A percentile compares a stretch with the other conserved stretches of the same genome.
Evolutionary conservation across 768 basidiomycete species (phyloP).

Genomic region (Calocera cornea): DNA sequence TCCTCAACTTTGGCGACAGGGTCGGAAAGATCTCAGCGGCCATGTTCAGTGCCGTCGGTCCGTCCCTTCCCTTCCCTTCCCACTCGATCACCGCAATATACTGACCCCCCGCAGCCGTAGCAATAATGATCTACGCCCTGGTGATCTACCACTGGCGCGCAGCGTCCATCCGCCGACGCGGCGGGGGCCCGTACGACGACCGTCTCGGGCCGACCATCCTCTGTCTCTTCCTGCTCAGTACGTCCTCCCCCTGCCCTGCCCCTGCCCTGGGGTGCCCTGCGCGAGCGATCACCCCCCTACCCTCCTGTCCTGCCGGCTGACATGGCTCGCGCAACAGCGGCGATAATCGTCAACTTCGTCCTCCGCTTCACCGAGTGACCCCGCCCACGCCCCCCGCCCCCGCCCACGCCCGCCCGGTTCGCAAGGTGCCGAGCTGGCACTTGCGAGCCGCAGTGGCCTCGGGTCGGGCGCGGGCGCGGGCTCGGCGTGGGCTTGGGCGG

Average conservation of each 20-base stretch:
- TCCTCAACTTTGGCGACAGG: slow-evolving; percentile 97
- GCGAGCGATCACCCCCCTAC: too few species aligned
- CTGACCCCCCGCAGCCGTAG: slow-evolving; percentile 52
- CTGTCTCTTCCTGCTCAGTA: slow-evolving; percentile 69
- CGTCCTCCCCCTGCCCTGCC: slow-evolving; percentile 16
- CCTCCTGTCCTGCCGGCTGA: too few species aligned
- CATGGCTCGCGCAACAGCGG: too few species aligned
- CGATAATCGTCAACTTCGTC: slow-evolving; percentile 73
- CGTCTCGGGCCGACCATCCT: slow-evolving; percentile 84
- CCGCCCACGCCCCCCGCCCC: background rate
- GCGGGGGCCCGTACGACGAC: slow-evolving; percentile 93
- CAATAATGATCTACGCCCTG: slow-evolving; percentile 91
- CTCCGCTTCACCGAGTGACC: slow-evolving; percentile 48
- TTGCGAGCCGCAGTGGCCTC: too few species aligned
- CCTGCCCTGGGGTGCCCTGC: too few species aligned
- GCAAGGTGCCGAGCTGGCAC: too few species aligned
- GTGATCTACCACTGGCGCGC: slow-evolving; percentile 96
- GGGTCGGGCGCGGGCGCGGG: too few species aligned
- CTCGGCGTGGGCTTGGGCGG: too few species aligned
- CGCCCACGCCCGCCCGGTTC: too few species aligned
- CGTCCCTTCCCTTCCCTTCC: slow-evolving; percentile 20
- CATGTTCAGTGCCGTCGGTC: slow-evolving; percentile 91
- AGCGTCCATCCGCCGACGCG: slow-evolving; percentile 76
- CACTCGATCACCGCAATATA: slow-evolving; percentile 11
- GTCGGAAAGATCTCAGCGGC: slow-evolving; percentile 93